Base-by-base conservation (phyloP, 768 basidiomycete genomes). In the Suillus spraguei region DNA sequence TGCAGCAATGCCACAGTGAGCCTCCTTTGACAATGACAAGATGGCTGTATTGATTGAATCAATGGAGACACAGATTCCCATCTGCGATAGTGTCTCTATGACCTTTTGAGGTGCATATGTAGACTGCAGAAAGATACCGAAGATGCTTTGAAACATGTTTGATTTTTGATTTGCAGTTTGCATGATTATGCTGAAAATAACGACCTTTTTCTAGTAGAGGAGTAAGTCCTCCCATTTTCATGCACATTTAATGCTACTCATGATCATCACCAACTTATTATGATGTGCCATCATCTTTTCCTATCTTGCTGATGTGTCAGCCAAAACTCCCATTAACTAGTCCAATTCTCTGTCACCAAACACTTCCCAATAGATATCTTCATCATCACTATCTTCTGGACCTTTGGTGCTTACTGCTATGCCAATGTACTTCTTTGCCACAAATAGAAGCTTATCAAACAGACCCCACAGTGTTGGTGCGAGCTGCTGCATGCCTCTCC, bases 41-140 rank as follows among this genome's bases (percentile, higher is more conserved):
- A 77, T 52, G 1, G 71, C 67, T 5, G 64, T 32, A 41, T 74
- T 66, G 20, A 76, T 75, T 1, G 72, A 35, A 16, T 67, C 64
- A 1, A 64, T 47, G 0, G 79, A 75, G 11, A 77, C 66, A 0
- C 73, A 76, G 0, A 79, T 41, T 5, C 79, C 73, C 42, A 75
- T 63, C 32, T 67, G 72, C 13, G 75, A 68, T 4, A 78, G 66
- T 4, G 76, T 50, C 39, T 77, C 71, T 4, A 71, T 61, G 33
- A 78, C 71, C 11, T 70, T 72, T 35, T 75, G 68, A 7, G 74
- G 73, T 4, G 72, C 64, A 20, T 72, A 68, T 6, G 67, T 64
- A 1, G 73, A 70, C 58, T 77, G 74, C 28, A 65, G 55, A 28
- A 67, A 68, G 35, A 70, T 47, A 3, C 68, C 64, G 20, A 70